Conservation (phyloP, 2,329 filamentous ascomycete genomes). For the Fusarium sublunatum region DNA sequence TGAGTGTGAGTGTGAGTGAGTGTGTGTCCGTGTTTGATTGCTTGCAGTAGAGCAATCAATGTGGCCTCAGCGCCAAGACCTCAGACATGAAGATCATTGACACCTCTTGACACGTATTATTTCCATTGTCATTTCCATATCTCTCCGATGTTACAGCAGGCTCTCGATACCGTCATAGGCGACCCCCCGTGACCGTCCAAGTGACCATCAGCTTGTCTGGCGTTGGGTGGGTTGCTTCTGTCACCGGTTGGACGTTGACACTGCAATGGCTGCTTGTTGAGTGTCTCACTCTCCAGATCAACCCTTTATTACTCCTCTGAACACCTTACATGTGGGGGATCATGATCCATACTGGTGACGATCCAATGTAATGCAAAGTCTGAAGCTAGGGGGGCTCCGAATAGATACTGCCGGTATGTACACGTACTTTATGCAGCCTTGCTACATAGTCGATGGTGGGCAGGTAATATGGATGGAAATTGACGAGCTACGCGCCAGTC, state of each 20-base stretch:
- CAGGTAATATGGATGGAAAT: background rate
- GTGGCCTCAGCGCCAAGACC: slow-evolving; percentile 24
- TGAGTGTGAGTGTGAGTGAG: background rate
- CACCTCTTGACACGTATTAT: slow-evolving; percentile 29
- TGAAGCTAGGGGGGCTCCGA: slow-evolving; percentile 3
- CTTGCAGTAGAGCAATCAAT: slow-evolving; percentile 27
- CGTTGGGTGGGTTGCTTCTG: background rate
- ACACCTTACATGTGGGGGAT: slow-evolving; percentile 30
- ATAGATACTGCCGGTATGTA: too few relatives aligned
- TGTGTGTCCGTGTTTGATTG: slow-evolving; percentile 6
- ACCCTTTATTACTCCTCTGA: slow-evolving; percentile 22
- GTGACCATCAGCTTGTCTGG: slow-evolving; percentile 8
- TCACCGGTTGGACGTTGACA: slow-evolving; percentile 4
- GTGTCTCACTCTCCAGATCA: slow-evolving; percentile 8
- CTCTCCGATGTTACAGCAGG: slow-evolving; percentile 23
- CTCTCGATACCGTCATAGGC: slow-evolving; percentile 13
- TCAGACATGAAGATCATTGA: slow-evolving; percentile 5
- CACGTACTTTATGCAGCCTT: slow-evolving; percentile 2
- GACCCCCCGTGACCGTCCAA: slow-evolving; percentile 14
- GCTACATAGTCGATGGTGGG: background rate
- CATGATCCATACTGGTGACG: slow-evolving; percentile 31
- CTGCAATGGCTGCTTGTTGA: slow-evolving; percentile 4
- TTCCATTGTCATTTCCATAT: slow-evolving; percentile 37
- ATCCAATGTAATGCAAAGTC: slow-evolving; percentile 22
- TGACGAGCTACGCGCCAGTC: slow-evolving; percentile 9